These are phyloP conservation scores for Fusarium mundagurra DNA, from an alignment of 2,329 filamentous ascomycete genomes.

Conservation along the genomic window DNA sequence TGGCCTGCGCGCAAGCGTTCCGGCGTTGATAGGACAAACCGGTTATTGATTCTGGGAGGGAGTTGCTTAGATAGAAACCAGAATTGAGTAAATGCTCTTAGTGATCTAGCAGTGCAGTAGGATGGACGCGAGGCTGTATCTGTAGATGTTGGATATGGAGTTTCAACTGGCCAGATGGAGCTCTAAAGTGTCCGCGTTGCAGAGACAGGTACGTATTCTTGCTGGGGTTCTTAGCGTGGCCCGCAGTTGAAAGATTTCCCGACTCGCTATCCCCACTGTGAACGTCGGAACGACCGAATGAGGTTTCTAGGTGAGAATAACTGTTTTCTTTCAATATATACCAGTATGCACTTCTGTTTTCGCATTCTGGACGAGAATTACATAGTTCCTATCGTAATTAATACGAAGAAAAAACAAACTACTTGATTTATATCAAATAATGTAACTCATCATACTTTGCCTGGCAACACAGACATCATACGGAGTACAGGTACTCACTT, in stretches of 20 bases:
- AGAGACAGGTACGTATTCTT: slow-evolving; percentile 36
- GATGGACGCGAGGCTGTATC: slow-evolving; percentile 4
- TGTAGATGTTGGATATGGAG: slow-evolving; percentile 31
- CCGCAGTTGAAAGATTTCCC: slow-evolving; percentile 18
- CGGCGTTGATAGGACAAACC: background rate
- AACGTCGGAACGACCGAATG: background rate
- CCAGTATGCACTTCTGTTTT: background rate
- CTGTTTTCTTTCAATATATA: background rate
- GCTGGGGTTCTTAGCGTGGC: slow-evolving; percentile 16
- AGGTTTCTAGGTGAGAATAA: background rate
- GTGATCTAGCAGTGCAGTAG: background rate
- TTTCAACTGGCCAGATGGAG: slow-evolving; percentile 45
- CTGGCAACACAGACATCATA: background rate
- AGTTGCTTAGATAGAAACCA: background rate
- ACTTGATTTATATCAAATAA: too few relatives aligned
- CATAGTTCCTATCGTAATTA: background rate
- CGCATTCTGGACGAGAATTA: background rate
- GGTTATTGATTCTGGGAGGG: background rate
- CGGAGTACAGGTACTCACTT: background rate
- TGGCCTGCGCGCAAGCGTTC: background rate
- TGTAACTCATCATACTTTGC: background rate
- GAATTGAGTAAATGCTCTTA: background rate
- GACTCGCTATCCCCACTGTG: slow-evolving; percentile 11
- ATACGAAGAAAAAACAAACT: background rate
- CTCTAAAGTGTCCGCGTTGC: slow-evolving; percentile 20